Conservation (phyloP, 495 filamentous ascomycete species). For the Xylaria curta region DNA sequence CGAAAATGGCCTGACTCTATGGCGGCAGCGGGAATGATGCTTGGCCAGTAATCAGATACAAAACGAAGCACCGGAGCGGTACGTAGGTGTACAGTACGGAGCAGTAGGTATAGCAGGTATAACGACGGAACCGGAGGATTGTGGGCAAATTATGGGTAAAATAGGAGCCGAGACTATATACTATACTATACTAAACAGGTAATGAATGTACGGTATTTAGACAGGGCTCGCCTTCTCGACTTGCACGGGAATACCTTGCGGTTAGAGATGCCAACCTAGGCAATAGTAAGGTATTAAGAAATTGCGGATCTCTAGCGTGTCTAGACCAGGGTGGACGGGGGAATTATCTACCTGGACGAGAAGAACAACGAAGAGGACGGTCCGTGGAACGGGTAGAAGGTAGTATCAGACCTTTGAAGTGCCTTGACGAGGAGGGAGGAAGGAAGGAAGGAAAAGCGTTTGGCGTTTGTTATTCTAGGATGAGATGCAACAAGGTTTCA, state of each 20-base stretch:
- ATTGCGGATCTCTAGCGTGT: conserved; percentile 5
- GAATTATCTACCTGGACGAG: conserved; percentile 21
- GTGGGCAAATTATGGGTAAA: conserved; percentile 25
- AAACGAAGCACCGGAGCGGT: conserved; percentile 10
- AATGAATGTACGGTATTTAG: background rate
- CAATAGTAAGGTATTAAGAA: conserved; percentile 19
- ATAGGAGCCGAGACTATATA: conserved; percentile 3
- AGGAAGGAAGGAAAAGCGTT: conserved; percentile 3
- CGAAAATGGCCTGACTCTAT: conserved; percentile 43
- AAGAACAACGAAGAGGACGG: conserved; percentile 1
- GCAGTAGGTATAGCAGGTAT: conserved; percentile 6
- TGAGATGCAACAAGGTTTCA: conserved; percentile 15
- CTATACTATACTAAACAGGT: too few species aligned
- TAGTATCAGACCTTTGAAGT: conserved; percentile 2
- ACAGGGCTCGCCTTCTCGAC: background rate
- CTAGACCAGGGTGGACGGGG: conserved; percentile 18
- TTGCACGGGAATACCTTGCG: conserved; percentile 8
- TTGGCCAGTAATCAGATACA: conserved; percentile 21
- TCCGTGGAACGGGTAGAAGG: conserved; percentile 19
- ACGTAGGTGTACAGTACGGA: conserved; percentile 15
- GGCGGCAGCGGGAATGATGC: conserved; percentile 37
- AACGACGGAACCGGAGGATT: conserved; percentile 20
- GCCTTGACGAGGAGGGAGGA: background rate
- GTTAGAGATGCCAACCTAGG: conserved; percentile 25
- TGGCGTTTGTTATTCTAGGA: conserved; percentile 11